These are phyloP conservation scores for Ophiostoma tasmaniense DNA, from an alignment of 2,329 filamentous ascomycete genomes.

Conservation along the genomic window DNA sequence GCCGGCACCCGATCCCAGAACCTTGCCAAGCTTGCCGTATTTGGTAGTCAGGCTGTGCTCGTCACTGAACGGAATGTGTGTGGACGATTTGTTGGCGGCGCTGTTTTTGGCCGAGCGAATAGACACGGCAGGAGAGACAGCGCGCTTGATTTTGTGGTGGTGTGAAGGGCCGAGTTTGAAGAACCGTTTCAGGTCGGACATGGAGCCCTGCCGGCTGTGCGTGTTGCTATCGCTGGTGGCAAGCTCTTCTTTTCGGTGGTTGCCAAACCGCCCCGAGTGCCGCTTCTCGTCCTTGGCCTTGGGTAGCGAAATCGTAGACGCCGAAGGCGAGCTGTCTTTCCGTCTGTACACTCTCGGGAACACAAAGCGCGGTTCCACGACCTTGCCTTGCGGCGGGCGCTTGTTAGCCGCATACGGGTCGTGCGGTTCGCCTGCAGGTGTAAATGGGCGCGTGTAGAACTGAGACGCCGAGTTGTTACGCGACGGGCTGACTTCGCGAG, in stretches of 20 bases:
- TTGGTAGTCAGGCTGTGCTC: constrained; percentile 85
- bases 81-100: constrained; percentile 35
- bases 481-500: constrained; percentile 56
- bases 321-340: constrained; percentile 49
- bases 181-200: constrained; percentile 94
- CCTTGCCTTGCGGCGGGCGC: constrained; percentile 57
- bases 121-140: constrained; percentile 53
- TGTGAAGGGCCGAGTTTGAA: constrained; percentile 69
- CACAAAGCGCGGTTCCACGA: constrained; percentile 77
- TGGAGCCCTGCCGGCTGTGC: constrained; percentile 62
- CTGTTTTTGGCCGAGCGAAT: constrained; percentile 41
- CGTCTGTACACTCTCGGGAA: constrained; percentile 74
- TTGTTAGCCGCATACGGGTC: constrained; percentile 83
- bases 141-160: constrained; percentile 60
- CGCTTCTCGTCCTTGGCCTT: constrained; percentile 44
- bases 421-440: constrained; percentile 68
- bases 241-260: constrained; percentile 30
- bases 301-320: constrained; percentile 43
- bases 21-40: constrained; percentile 92
- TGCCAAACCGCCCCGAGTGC: constrained; percentile 35
- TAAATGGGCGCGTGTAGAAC: constrained; percentile 65
- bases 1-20: constrained; percentile 86
- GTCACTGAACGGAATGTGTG: constrained; percentile 81
- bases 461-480: constrained; percentile 50
- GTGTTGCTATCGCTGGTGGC: constrained; percentile 36